Base-by-base conservation (phyloP, 805 yeast genomes). In the Nematodospora valgi region DNA sequence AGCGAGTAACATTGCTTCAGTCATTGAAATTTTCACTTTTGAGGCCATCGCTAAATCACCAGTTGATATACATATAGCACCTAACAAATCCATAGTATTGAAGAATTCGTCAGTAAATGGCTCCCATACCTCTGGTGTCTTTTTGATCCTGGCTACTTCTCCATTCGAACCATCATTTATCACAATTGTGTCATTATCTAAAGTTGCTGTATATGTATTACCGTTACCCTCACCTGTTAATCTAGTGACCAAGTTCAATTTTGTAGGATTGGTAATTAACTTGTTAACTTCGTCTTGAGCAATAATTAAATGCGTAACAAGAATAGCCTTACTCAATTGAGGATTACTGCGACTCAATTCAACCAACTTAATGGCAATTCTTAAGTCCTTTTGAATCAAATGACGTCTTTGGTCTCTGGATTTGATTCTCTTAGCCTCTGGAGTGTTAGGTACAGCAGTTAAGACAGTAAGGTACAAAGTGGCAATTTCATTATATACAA, bases 31-130 rank as follows among this genome's bases (percentile, higher is more conserved):
- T 46, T 80, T 81, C 30, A 82, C 69, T 33, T 74, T 64, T 13
- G 80, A 60, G 2, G 89, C 87, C 30, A 74, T 60, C 13, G 73
- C 62, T 33, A 78, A 62, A 52, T 83, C 87, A n/a, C 86, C 86
- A 11, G 78, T 67, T 1, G 82, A 71, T 37, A 86, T 58, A 41
- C 84, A 81, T 25, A 80, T 64, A 2, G 93, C 87, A 3, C 85
- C 78, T 45, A 80, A 75, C 38, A 86, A 51, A 47, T 88, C 95
- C 57, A 91, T 70, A 2, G 86, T 82, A 37, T 80, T 77, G 54
- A 88, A 80, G 43, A 83, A 73, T 48, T 87, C 96, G 38, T 82
- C 86, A 23, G 80, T 66, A 54, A 85, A 88, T 3, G 82, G 83
- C 36, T 75, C 80, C 85, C 86, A 82, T 2, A 78, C 75, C 32